Conservation (phyloP, 2,329 filamentous ascomycete species). For the Cercospora berteroae region DNA sequence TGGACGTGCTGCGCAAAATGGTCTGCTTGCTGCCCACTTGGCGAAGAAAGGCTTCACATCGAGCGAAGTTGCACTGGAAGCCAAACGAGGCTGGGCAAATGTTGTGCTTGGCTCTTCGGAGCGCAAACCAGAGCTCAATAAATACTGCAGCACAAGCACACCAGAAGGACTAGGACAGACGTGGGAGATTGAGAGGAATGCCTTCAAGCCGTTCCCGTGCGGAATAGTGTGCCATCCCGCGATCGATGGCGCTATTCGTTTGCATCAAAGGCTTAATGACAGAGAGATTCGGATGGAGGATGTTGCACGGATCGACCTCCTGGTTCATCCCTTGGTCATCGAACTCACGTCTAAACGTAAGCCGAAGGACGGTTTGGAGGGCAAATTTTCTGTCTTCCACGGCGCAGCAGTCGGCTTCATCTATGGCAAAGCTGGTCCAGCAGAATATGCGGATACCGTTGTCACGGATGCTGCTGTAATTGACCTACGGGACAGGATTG, state of each 20-base stretch:
- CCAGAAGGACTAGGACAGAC: slow-evolving; percentile 31
- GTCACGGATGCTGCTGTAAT: slow-evolving; percentile 47
- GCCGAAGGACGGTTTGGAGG: slow-evolving; percentile 52
- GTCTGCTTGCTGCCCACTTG: slow-evolving; percentile 49
- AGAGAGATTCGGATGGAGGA: slow-evolving; percentile 35
- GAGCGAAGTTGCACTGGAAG: slow-evolving; percentile 51
- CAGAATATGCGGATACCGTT: slow-evolving; percentile 51
- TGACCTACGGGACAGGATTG: slow-evolving; percentile 46
- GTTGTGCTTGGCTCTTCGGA: slow-evolving; percentile 45
- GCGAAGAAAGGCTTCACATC: slow-evolving; percentile 50
- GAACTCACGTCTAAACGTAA: slow-evolving; percentile 53
- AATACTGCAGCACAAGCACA: slow-evolving; percentile 37
- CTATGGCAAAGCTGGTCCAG: slow-evolving; percentile 52
- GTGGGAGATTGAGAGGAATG: slow-evolving; percentile 57
- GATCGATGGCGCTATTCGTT: slow-evolving; percentile 53
- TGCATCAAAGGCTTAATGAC: slow-evolving; percentile 42
- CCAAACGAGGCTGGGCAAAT: slow-evolving; percentile 54
- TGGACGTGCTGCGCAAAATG: slow-evolving; percentile 54
- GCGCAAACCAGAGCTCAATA: slow-evolving; percentile 40
- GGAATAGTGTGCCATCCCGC: slow-evolving; percentile 58
- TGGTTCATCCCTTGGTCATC: slow-evolving; percentile 54
- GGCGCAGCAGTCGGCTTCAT: slow-evolving; percentile 53
- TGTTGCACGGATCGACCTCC: slow-evolving; percentile 44
- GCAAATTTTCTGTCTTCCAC: slow-evolving; percentile 58
- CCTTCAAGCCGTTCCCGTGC: slow-evolving; percentile 59